A percentile compares a stretch with the other conserved stretches of the same genome.
phyloP scores from a whole-genome alignment of 148 eudicot genomes.

The Pouteria glomerata region DNA sequence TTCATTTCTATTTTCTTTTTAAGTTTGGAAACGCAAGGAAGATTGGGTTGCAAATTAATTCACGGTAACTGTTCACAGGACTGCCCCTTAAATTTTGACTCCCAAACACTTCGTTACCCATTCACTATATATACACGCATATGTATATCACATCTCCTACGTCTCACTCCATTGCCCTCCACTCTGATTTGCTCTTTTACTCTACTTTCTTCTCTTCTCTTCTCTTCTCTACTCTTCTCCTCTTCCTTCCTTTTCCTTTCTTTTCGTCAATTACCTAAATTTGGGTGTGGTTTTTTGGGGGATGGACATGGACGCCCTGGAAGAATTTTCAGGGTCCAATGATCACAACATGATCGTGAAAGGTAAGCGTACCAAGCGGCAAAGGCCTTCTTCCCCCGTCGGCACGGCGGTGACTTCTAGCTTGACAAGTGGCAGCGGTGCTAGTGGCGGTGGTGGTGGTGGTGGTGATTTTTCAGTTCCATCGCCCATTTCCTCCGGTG shows the following conservation, averaged over 20 bases:
- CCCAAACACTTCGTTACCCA: neutral
- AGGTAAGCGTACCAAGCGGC: constrained; percentile 58
- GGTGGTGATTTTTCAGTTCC: constrained; percentile 5
- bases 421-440: constrained; percentile 23
- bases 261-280: neutral
- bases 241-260: neutral
- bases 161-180: constrained; percentile 10
- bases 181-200: neutral
- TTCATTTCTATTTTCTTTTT: neutral
- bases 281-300: too few species aligned
- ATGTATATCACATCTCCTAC: too few species aligned
- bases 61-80: constrained; percentile 7
- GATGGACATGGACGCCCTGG: constrained; percentile 9
- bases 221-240: neutral
- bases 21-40: constrained; percentile 27
- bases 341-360: constrained; percentile 21
- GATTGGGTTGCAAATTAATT: constrained; percentile 9
- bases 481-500: constrained; percentile 20
- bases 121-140: constrained; percentile 9
- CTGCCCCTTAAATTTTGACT: neutral
- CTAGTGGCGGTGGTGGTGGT: neutral
- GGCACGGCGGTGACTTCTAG: constrained; percentile 11
- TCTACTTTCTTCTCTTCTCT: neutral
- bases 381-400: constrained; percentile 19
- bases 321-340: constrained; percentile 18